Evolutionary conservation across 2,329 filamentous ascomycete species (phyloP).

Genomic region (Calonectria montana): DNA sequence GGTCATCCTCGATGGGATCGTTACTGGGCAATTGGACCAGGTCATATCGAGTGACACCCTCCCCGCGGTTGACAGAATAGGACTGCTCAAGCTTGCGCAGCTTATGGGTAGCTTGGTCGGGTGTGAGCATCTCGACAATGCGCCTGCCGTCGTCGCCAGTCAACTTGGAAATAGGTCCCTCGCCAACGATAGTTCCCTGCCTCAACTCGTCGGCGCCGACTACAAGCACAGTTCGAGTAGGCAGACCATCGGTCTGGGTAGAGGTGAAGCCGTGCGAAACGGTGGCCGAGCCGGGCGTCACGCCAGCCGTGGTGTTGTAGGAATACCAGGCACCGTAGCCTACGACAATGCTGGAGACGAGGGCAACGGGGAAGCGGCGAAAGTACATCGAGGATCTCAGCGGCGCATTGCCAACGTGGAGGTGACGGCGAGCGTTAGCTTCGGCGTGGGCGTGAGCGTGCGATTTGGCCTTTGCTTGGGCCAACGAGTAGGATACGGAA

Average conservation of each 20-base stretch:
- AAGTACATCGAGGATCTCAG: constrained; percentile 81
- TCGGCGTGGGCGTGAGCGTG: constrained; percentile 42
- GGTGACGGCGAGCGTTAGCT: constrained; percentile 51
- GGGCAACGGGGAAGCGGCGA: constrained; percentile 73
- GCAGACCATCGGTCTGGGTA: constrained; percentile 54
- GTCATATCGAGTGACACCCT: constrained; percentile 94
- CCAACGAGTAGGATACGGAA: constrained; percentile 65
- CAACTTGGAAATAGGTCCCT: constrained; percentile 88
- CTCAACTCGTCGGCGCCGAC: constrained; percentile 93
- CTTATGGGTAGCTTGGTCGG: constrained; percentile 92
- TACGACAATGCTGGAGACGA: constrained; percentile 75
- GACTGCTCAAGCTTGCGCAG: constrained; percentile 91
- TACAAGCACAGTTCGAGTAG: constrained; percentile 78
- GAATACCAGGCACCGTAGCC: constrained; percentile 83
- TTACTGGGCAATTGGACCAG: constrained; percentile 95
- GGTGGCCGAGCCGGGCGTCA: constrained; percentile 42
- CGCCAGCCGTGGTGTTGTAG: constrained; percentile 62
- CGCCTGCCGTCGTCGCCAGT: constrained; percentile 86
- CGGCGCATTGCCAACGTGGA: constrained; percentile 51
- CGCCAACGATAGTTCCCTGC: constrained; percentile 85
- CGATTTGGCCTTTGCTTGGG: constrained; percentile 63
- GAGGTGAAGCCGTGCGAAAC: constrained; percentile 57
- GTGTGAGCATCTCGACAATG: constrained; percentile 95
- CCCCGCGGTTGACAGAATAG: constrained; percentile 87
- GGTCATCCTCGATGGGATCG: constrained; percentile 97